Conservation (phyloP, 139 green algal species). For the Ostreobium quekettii region DNA sequence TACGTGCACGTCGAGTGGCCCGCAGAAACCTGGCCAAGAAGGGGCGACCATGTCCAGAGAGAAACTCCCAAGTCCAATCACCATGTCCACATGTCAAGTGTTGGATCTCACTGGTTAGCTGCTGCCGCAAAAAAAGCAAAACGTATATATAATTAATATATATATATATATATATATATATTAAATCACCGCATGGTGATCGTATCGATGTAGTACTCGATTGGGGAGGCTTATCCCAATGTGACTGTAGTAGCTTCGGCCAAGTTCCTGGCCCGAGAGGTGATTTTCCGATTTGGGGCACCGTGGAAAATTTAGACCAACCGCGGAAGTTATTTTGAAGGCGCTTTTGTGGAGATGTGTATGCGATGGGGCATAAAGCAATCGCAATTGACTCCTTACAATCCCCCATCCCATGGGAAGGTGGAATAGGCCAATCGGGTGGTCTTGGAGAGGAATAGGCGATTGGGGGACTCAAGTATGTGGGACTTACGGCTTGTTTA, state of each 20-base stretch:
- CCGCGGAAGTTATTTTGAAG: slow-evolving; percentile 3
- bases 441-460: background rate
- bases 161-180: background rate
- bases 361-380: background rate
- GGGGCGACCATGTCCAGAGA: too few species aligned
- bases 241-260: background rate
- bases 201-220: background rate
- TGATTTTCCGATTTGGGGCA: background rate
- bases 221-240: background rate
- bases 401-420: background rate
- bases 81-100: too few species aligned
- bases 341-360: background rate
- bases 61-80: too few species aligned
- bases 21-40: too few species aligned
- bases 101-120: too few species aligned
- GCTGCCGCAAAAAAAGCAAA: too few species aligned
- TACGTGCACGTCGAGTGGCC: too few species aligned
- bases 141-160: too few species aligned
- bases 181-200: background rate
- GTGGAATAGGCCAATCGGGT: background rate
- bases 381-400: background rate
- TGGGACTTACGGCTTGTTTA: background rate
- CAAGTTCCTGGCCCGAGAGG: background rate
- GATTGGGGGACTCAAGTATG: too few species aligned
- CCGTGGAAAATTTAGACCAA: background rate